Conservation (phyloP, 2,329 filamentous ascomycete genomes). For the Aspergillus neotritici region DNA sequence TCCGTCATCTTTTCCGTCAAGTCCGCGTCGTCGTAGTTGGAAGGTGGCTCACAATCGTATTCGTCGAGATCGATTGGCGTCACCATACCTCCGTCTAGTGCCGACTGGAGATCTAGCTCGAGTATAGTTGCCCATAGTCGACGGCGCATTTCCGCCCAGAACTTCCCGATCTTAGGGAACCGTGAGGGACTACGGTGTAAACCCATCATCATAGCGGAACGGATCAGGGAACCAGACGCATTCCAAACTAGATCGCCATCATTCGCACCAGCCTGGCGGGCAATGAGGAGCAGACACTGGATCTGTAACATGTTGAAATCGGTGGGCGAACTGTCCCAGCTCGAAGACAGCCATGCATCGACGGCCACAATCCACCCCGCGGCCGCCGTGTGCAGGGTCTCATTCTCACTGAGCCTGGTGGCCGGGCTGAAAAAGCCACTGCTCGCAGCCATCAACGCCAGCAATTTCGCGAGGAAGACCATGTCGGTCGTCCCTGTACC, state of each 20-base stretch:
- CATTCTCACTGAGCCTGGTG: conserved; percentile 17
- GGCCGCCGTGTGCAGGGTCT: conserved; percentile 45
- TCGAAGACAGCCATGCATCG: conserved; percentile 30
- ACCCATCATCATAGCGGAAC: conserved; percentile 40
- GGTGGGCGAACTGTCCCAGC: conserved; percentile 27
- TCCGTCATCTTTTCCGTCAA: conserved; percentile 24
- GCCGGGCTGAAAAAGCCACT: conserved; percentile 37
- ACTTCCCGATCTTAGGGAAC: conserved; percentile 31
- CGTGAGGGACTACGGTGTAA: conserved; percentile 36
- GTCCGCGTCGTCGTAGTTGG: conserved; percentile 36
- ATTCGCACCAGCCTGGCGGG: conserved; percentile 26
- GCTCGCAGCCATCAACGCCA: conserved; percentile 38
- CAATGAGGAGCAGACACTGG: conserved; percentile 30
- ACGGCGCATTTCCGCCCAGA: conserved; percentile 42
- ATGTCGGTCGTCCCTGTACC: conserved; percentile 36
- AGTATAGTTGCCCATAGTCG: conserved; percentile 43
- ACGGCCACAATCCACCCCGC: conserved; percentile 37
- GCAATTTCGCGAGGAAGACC: conserved; percentile 44
- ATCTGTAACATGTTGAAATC: conserved; percentile 30
- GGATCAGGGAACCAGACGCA: conserved; percentile 35
- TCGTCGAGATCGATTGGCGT: conserved; percentile 32
- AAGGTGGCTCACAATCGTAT: conserved; percentile 33
- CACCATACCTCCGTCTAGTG: conserved; percentile 30
- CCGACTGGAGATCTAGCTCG: conserved; percentile 37
- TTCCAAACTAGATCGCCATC: conserved; percentile 34